phyloP scores from a whole-genome alignment of 495 filamentous ascomycete species.

The Hypoxylon crocopeplum region DNA sequence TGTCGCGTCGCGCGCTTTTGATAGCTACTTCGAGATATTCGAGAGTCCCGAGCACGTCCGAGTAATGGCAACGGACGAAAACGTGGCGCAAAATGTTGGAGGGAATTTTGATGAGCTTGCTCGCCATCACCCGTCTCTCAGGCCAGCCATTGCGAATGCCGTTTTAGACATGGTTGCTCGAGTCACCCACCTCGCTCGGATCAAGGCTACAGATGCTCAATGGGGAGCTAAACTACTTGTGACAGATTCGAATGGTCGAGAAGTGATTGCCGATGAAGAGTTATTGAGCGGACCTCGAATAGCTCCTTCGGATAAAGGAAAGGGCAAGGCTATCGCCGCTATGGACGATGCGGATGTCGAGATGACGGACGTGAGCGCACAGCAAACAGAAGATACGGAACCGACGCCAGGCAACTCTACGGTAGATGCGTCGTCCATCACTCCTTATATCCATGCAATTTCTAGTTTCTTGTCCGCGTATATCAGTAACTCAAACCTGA shows the following conservation, averaged over 20 bases:
- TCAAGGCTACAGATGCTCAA: constrained; percentile 68
- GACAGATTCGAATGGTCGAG: constrained; percentile 56
- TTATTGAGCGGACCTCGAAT: constrained; percentile 30
- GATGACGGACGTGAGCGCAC: constrained; percentile 59
- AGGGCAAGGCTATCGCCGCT: constrained; percentile 45
- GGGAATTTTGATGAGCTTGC: constrained; percentile 91
- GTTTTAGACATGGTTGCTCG: constrained; percentile 84
- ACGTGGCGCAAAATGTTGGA: constrained; percentile 71
- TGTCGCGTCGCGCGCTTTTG: constrained; percentile 78
- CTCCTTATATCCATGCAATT: constrained; percentile 75
- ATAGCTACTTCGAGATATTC: constrained; percentile 91
- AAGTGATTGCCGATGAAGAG: constrained; percentile 57
- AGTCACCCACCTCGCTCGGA: constrained; percentile 71
- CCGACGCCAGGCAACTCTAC: constrained; percentile 4
- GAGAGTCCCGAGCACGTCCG: constrained; percentile 90
- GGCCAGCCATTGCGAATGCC: constrained; percentile 76
- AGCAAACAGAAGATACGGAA: constrained; percentile 30
- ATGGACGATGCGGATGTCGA: constrained; percentile 58
- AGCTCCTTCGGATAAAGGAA: constrained; percentile 39
- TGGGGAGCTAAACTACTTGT: constrained; percentile 83
- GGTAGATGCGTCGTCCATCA: constrained; percentile 42
- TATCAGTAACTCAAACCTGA: constrained; percentile 77
- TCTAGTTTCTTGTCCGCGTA: constrained; percentile 79
- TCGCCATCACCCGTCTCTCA: constrained; percentile 87
- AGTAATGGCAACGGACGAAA: constrained; percentile 73